phyloP scores from a whole-genome alignment of 1,284 basidiomycete species.

The Pseudozyma thailandica region DNA sequence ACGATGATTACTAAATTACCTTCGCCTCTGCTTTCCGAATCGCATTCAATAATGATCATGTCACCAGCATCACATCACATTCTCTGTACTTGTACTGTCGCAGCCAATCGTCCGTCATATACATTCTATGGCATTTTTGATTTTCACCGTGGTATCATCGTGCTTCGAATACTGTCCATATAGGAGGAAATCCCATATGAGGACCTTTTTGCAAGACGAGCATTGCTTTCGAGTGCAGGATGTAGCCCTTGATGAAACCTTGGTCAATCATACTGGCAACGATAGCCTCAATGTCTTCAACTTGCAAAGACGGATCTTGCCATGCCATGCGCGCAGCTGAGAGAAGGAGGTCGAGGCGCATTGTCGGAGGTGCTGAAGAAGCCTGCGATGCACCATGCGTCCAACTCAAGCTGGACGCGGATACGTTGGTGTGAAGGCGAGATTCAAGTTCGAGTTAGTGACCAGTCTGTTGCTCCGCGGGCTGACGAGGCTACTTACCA shows the following conservation, averaged over 20 bases:
- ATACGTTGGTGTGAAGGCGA: no score
- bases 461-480: no score
- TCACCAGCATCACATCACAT: no score
- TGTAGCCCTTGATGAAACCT: conserved; percentile 70
- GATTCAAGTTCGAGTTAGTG: no score
- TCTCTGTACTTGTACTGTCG: conserved; percentile 29
- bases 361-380: conserved; percentile 63
- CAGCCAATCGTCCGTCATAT: neutral
- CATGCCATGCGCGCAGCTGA: conserved; percentile 65
- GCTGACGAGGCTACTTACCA: conserved; percentile 57
- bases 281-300: conserved; percentile 69
- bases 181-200: conserved; percentile 66
- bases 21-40: neutral
- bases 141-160: conserved; percentile 2
- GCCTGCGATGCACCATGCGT: conserved; percentile 15
- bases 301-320: conserved; percentile 59
- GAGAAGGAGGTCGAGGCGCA: conserved; percentile 60
- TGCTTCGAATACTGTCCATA: conserved; percentile 47
- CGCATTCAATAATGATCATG: no score
- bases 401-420: conserved; percentile 20
- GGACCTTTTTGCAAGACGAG: conserved; percentile 68
- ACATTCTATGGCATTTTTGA: neutral
- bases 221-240: conserved; percentile 67
- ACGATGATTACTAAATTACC: conserved; percentile 21
- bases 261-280: conserved; percentile 69